Percentiles rank a stretch among this genome's conserved stretches.
These are phyloP conservation scores for Pseudocercospora fijiensis DNA, from an alignment of 2,329 filamentous ascomycete species.

Conservation along the genomic window DNA sequence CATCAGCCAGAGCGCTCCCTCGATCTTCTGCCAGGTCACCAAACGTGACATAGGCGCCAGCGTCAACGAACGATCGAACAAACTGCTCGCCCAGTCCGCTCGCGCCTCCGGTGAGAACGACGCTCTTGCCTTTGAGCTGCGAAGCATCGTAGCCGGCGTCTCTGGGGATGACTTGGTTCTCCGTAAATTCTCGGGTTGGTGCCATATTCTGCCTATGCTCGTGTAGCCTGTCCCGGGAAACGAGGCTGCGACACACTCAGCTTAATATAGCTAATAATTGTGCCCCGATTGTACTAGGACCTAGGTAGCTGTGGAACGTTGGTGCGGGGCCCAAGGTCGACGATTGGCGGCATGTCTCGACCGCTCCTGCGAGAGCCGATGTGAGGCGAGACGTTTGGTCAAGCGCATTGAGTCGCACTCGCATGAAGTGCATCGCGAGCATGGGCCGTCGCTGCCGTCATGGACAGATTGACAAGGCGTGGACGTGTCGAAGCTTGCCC, in stretches of 20 bases:
- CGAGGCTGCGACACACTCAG: background rate
- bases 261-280: background rate
- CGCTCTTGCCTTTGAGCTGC: slow-evolving; percentile 46
- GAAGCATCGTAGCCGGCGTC: slow-evolving; percentile 40
- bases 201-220: slow-evolving; percentile 5
- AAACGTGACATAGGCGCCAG: slow-evolving; percentile 40
- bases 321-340: background rate
- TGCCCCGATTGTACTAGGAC: background rate
- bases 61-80: slow-evolving; percentile 35
- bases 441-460: background rate
- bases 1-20: slow-evolving; percentile 33
- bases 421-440: background rate
- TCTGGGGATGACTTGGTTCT: slow-evolving; percentile 35
- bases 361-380: background rate
- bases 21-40: slow-evolving; percentile 36
- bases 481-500: background rate
- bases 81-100: slow-evolving; percentile 41
- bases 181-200: slow-evolving; percentile 15
- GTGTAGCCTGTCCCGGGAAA: background rate
- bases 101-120: slow-evolving; percentile 52
- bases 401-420: background rate
- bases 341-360: background rate
- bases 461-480: background rate
- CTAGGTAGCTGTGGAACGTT: background rate
- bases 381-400: background rate